A percentile compares a stretch with the other conserved stretches of the same genome.
phyloP scores from a whole-genome alignment of 2,329 filamentous ascomycete species.

The Epichloe sibirici region DNA sequence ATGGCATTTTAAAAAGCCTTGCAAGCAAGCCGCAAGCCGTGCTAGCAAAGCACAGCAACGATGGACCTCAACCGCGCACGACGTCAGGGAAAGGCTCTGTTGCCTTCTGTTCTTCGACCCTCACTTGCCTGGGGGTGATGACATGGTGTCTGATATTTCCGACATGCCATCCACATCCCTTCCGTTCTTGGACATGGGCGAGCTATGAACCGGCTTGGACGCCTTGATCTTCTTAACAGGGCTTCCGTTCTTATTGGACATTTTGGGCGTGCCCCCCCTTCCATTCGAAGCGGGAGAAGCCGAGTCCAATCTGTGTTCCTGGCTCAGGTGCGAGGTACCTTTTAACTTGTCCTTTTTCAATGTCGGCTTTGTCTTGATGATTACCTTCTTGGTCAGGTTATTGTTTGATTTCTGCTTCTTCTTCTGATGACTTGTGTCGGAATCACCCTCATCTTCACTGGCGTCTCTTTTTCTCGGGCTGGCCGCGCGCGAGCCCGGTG shows the following conservation, averaged over 20 bases:
- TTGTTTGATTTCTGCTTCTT: conserved; percentile 41
- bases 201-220: conserved; percentile 34
- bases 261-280: conserved; percentile 18
- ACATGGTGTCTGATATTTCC: conserved; percentile 44
- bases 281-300: conserved; percentile 11
- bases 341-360: conserved; percentile 46
- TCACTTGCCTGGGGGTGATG: conserved; percentile 33
- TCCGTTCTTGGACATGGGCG: conserved; percentile 37
- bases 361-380: conserved; percentile 39
- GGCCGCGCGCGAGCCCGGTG: conserved; percentile 37
- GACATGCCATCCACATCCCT: conserved; percentile 38
- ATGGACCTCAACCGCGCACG: too few species aligned
- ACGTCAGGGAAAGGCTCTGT: not conserved
- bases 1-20: not conserved
- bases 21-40: not conserved
- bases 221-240: conserved; percentile 32
- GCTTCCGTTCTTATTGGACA: conserved; percentile 23
- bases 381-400: conserved; percentile 37
- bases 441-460: conserved; percentile 43
- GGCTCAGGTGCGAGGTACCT: conserved; percentile 34
- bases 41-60: not conserved
- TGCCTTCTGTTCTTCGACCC: not conserved
- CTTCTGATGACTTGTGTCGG: conserved; percentile 41
- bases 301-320: conserved; percentile 31
- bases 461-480: conserved; percentile 47